A percentile compares a stretch with the other conserved stretches of the same genome.
These are phyloP conservation scores for Blastobotrys raffinosifermentans DNA, from an alignment of 1,139 yeast genomes.

Conservation along the genomic window DNA sequence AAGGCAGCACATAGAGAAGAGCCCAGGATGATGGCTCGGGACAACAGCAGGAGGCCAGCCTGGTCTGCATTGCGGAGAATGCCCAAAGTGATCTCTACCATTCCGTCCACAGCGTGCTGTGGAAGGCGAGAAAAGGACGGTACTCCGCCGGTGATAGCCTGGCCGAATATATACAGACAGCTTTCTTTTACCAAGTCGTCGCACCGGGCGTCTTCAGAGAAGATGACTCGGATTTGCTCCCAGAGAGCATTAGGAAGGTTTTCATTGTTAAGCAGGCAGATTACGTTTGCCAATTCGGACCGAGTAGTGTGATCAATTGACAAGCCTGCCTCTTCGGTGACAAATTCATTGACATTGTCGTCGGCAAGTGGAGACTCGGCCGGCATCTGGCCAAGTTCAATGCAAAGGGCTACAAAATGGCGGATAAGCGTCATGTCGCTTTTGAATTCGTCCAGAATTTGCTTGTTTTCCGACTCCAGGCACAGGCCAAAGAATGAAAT, in stretches of 20 bases:
- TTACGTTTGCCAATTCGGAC: conserved; percentile 14
- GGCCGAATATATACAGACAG: conserved; percentile 13
- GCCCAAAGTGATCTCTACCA: conserved; percentile 8
- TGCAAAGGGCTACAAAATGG: conserved; percentile 20
- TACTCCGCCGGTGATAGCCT: conserved; percentile 13
- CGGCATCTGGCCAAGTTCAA: conserved; percentile 26
- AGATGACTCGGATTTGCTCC: conserved; percentile 5
- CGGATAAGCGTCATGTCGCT: conserved; percentile 38
- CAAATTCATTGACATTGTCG: conserved; percentile 60
- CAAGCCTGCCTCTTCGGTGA: conserved; percentile 64
- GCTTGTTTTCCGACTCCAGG: conserved; percentile 7
- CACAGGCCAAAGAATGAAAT: conserved; percentile 12
- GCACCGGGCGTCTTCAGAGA: neutral
- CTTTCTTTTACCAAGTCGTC: conserved; percentile 12
- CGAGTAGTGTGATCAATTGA: conserved; percentile 18
- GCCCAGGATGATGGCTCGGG: conserved; percentile 19
- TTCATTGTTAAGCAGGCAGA: conserved; percentile 7
- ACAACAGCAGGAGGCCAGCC: conserved; percentile 6
- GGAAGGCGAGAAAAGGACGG: conserved; percentile 11
- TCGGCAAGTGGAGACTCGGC: conserved; percentile 22
- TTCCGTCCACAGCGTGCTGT: conserved; percentile 11
- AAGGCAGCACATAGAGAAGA: conserved; percentile 10
- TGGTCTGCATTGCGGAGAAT: conserved; percentile 10
- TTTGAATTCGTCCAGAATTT: conserved; percentile 22
- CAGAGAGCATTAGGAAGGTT: conserved; percentile 6